Percentiles rank a stretch among this genome's conserved stretches.
Evolutionary conservation across 2,329 filamentous ascomycete species (phyloP).

Genomic region (Fusarium virguliforme): DNA sequence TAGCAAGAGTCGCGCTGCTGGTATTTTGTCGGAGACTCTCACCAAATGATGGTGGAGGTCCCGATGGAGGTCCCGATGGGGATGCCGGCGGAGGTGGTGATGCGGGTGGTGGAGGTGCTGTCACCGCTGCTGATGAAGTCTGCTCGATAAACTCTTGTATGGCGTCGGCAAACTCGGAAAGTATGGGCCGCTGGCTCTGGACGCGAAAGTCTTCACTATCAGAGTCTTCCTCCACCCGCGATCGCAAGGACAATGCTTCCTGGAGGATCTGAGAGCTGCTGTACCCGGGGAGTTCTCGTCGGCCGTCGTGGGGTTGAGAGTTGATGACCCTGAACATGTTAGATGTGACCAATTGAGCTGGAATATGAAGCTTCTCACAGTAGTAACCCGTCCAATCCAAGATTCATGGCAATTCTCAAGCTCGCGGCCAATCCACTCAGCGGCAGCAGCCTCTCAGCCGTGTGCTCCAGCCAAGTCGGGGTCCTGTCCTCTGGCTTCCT

Average conservation of each 20-base stretch:
- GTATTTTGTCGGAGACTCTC: conserved; percentile 22
- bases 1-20: conserved; percentile 21
- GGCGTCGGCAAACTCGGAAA: conserved; percentile 46
- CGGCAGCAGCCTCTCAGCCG: conserved; percentile 44
- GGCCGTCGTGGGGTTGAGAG: conserved; percentile 38
- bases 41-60: conserved; percentile 4
- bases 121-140: conserved; percentile 30
- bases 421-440: conserved; percentile 42
- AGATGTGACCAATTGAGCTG: background rate
- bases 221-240: conserved; percentile 34
- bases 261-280: conserved; percentile 51
- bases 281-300: conserved; percentile 49
- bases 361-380: conserved; percentile 31
- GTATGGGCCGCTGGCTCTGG: conserved; percentile 34
- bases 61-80: background rate
- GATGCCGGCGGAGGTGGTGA: conserved; percentile 22
- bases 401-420: conserved; percentile 46
- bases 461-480: conserved; percentile 45
- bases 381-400: conserved; percentile 45
- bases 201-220: conserved; percentile 45
- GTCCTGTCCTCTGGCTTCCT: conserved; percentile 33
- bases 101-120: conserved; percentile 11
- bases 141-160: conserved; percentile 49
- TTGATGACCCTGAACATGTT: conserved; percentile 44
- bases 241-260: conserved; percentile 43